Evolutionary conservation across 805 yeast genomes (phyloP).

Genomic region (Candida xyloterini): DNA sequence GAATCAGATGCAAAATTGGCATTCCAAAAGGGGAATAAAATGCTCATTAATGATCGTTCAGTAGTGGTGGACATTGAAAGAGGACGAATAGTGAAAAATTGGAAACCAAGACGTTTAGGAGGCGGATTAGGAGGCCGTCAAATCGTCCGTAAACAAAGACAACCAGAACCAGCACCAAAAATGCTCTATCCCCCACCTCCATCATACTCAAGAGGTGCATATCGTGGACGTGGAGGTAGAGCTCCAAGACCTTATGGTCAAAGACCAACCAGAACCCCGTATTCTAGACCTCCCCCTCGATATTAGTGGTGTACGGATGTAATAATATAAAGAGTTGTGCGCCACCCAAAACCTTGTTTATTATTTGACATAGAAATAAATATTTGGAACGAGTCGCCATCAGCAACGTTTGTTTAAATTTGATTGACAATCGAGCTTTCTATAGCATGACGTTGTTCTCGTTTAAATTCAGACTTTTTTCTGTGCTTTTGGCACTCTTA

Average conservation of each 20-base stretch:
- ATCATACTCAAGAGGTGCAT: conserved; percentile 12
- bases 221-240: conserved; percentile 12
- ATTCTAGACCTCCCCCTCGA: conserved; percentile 3
- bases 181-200: conserved; percentile 22
- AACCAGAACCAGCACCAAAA: conserved; percentile 6
- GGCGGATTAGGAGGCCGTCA: conserved; percentile 85
- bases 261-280: conserved; percentile 3
- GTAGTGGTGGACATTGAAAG: conserved; percentile 72
- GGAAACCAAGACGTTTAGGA: conserved; percentile 76
- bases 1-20: conserved; percentile 63
- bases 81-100: conserved; percentile 60
- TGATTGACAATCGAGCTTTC: not conserved
- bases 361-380: conserved; percentile 1
- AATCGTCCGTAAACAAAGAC: conserved; percentile 10
- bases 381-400: conserved; percentile 12
- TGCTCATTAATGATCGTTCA: conserved; percentile 48
- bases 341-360: conserved; percentile 4
- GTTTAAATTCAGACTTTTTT: conserved; percentile 16
- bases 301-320: conserved; percentile 11
- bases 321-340: conserved; percentile 4
- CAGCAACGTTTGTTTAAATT: conserved; percentile 4
- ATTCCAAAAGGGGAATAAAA: conserved; percentile 53
- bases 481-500: conserved; percentile 15
- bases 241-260: conserved; percentile 9
- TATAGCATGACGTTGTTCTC: conserved; percentile 13